These are phyloP conservation scores for Aphanomyces cochlioides DNA, from an alignment of 352 stramenopile genomes.

Conservation along the genomic window DNA sequence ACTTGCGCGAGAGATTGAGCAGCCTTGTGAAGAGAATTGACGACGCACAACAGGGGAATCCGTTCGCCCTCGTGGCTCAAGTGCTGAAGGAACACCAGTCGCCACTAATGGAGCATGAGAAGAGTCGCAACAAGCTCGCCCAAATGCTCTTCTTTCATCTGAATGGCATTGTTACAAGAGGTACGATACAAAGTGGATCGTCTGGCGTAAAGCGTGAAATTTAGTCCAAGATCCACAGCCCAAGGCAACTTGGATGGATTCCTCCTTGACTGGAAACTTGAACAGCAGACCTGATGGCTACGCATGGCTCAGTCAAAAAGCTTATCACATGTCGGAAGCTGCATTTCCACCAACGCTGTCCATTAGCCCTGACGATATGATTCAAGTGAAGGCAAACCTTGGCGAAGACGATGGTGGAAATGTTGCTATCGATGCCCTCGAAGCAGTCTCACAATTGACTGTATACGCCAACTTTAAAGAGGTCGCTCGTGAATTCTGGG, in stretches of 20 bases:
- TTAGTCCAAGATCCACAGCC: too few relatives aligned
- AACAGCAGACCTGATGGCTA: background rate
- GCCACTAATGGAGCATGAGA: too few relatives aligned
- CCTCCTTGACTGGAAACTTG: background rate
- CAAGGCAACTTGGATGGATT: background rate
- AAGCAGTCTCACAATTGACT: background rate
- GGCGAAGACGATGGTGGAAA: background rate
- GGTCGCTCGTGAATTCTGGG: background rate
- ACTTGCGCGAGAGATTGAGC: too few relatives aligned
- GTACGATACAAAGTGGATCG: too few relatives aligned
- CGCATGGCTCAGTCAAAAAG: background rate
- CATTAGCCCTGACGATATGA: background rate
- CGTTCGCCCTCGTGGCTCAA: too few relatives aligned
- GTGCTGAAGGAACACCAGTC: too few relatives aligned
- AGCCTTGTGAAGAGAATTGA: too few relatives aligned
- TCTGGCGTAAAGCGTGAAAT: too few relatives aligned
- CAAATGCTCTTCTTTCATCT: too few relatives aligned
- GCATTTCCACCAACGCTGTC: background rate
- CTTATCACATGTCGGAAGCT: background rate
- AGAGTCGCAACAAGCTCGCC: too few relatives aligned
- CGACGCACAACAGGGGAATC: too few relatives aligned
- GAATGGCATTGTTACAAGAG: too few relatives aligned
- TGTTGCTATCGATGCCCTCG: background rate
- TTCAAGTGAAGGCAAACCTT: background rate
- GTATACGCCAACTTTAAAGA: background rate